Percentiles rank a stretch among this genome's conserved stretches.
phyloP scores from a whole-genome alignment of 2,329 filamentous ascomycete genomes.

The Colletotrichum cordylinicola region DNA sequence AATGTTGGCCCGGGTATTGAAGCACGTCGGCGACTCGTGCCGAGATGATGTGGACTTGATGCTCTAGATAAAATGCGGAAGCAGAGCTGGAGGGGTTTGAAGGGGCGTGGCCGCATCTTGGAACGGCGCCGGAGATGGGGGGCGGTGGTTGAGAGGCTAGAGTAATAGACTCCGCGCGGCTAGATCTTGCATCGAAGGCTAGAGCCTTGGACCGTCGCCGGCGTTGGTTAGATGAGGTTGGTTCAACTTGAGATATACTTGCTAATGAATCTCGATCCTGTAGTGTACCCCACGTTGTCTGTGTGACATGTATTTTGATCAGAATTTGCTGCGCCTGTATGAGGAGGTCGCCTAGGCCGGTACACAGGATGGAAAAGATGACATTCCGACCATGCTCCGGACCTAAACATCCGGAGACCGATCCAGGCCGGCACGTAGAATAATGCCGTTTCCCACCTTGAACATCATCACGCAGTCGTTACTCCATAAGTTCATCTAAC shows the following conservation, averaged over 20 bases:
- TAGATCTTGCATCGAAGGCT: neutral
- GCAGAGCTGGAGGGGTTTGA: rapidly evolving
- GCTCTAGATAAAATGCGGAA: neutral
- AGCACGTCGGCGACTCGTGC: neutral
- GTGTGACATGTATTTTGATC: neutral
- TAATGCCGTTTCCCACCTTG: neutral
- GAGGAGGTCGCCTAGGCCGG: neutral
- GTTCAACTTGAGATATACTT: neutral
- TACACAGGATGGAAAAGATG: neutral
- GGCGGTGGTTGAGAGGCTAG: neutral
- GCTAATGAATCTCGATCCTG: neutral
- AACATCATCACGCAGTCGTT: neutral
- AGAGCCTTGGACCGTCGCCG: neutral
- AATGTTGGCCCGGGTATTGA: neutral
- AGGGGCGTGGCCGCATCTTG: neutral
- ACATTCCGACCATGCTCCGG: neutral
- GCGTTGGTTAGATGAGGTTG: neutral
- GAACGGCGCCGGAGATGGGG: neutral
- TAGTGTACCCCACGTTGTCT: neutral
- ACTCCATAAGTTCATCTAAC: neutral
- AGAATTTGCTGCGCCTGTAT: neutral
- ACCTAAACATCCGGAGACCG: neutral
- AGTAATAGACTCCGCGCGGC: neutral
- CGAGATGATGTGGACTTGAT: neutral
- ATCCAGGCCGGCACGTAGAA: neutral